Base-by-base conservation (phyloP, 306 rosid genomes). In the Cucurbita maxima region DNA sequence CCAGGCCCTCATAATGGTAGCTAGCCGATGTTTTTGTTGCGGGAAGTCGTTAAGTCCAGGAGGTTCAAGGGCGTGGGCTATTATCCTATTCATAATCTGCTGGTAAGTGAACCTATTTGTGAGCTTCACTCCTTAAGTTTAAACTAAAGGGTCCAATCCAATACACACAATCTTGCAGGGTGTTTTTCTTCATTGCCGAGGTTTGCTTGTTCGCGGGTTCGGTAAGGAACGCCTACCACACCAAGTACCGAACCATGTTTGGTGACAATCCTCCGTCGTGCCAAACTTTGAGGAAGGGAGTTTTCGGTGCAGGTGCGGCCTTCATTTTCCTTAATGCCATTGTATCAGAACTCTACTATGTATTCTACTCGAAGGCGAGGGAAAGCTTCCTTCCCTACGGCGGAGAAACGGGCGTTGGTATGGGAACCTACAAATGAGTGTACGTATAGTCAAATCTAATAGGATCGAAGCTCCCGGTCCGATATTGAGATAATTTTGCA, bases 21-120 rank as follows among this genome's bases (percentile, higher is more conserved):
- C 91, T 74, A 91, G 99, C 79, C 91, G 96, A 76, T 95, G 97
- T 89, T 95, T 95, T 86, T 95, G 99, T 55, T 91, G 96, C 1
- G 97, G 99, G 40, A 89, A 95, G 83, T 75, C 99, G 70, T 87
- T 95, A 75, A 86, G 74, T 75, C 96, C 99, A 0, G 92, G 96
- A 61, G 92, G 99, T 43, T 86, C 99, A 20, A 91, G 99, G 79
- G 97, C 99, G 5, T 91, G 86, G 77, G 88, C 97, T 2, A 71
- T 95, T 22, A 20, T 95, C 79, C 92, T 95, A 67, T 91, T 95
- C 96, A 82, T 95, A 58, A 62, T 66, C 83, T 95, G 97, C 97
- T 91, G 99, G 99, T 95, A 95, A 74, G 18, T 74, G 77, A 56
- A 22, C 12, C 44, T 59, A 34, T 59, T 6, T 22, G 50, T 64